Conservation (phyloP, 176 grass and related monocot species). For the Tuctoria greenei region DNA sequence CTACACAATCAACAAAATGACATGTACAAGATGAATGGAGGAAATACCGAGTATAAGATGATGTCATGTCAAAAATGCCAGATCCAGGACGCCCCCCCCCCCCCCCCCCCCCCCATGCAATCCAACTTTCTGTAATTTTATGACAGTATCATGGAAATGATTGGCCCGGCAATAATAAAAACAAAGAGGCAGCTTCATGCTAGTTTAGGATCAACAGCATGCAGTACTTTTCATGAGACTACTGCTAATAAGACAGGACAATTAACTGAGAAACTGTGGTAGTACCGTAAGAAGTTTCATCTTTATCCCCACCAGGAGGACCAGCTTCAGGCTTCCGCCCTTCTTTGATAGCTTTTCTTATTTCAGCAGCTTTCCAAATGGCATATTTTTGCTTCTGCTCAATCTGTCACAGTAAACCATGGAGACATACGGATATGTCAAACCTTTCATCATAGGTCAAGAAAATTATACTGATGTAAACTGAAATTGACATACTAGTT, state of each 20-base stretch:
- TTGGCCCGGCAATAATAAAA: neutral
- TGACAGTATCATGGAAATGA: conserved; percentile 20
- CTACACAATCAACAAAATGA: neutral
- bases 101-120: too few relatives aligned
- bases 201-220: conserved; percentile 4
- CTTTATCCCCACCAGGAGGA: conserved; percentile 88
- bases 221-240: neutral
- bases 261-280: conserved; percentile 48
- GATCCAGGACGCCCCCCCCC: too few relatives aligned
- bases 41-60: neutral
- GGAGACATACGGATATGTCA: neutral
- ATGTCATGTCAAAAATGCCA: neutral
- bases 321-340: conserved; percentile 84
- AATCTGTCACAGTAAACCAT: conserved; percentile 49
- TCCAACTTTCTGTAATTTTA: neutral
- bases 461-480: neutral
- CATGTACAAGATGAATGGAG: neutral
- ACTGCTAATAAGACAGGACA: conserved; percentile 19
- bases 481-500: neutral
- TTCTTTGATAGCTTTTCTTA: conserved; percentile 98
- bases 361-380: conserved; percentile 97
- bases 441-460: conserved; percentile 11
- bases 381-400: conserved; percentile 98
- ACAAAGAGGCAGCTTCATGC: neutral
- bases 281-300: conserved; percentile 42